These are phyloP conservation scores for Grifola frondosa DNA, from an alignment of 1,284 basidiomycete genomes.

Conservation along the genomic window DNA sequence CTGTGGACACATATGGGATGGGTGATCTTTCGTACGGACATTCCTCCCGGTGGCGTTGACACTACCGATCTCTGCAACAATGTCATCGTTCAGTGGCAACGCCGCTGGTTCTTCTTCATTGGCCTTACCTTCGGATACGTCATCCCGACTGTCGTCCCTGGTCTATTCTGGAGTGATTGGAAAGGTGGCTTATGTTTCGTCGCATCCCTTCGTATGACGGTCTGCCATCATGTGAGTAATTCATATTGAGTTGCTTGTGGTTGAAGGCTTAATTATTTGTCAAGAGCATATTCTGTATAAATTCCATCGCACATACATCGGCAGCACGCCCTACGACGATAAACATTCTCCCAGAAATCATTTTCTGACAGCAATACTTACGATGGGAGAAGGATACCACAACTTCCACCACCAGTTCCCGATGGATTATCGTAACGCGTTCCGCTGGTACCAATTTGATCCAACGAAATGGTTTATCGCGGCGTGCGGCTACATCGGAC, in stretches of 20 bases:
- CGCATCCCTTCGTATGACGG: conserved; percentile 64
- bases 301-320: conserved; percentile 89
- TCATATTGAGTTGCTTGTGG: not conserved
- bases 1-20: conserved; percentile 85
- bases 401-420: conserved; percentile 90
- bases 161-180: conserved; percentile 80
- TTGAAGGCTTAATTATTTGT: not conserved
- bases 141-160: conserved; percentile 72
- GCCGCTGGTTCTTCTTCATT: conserved; percentile 58
- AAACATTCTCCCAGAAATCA: conserved; percentile 80
- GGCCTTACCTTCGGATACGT: conserved; percentile 60
- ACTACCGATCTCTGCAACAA: conserved; percentile 75
- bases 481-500: conserved; percentile 54
- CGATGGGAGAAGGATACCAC: conserved; percentile 90
- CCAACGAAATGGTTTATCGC: conserved; percentile 82
- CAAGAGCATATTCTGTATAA: conserved; percentile 86
- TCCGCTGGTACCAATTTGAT: conserved; percentile 69
- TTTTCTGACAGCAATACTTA: conserved; percentile 71
- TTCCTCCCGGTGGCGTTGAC: conserved; percentile 76
- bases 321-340: conserved; percentile 83
- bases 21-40: conserved; percentile 81
- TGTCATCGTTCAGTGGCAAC: conserved; percentile 79
- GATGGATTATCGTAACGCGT: conserved; percentile 77
- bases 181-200: conserved; percentile 80
- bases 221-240: conserved; percentile 72